Base-by-base conservation (phyloP, 2,329 filamentous ascomycete genomes). In the Epichloe amarillans region DNA sequence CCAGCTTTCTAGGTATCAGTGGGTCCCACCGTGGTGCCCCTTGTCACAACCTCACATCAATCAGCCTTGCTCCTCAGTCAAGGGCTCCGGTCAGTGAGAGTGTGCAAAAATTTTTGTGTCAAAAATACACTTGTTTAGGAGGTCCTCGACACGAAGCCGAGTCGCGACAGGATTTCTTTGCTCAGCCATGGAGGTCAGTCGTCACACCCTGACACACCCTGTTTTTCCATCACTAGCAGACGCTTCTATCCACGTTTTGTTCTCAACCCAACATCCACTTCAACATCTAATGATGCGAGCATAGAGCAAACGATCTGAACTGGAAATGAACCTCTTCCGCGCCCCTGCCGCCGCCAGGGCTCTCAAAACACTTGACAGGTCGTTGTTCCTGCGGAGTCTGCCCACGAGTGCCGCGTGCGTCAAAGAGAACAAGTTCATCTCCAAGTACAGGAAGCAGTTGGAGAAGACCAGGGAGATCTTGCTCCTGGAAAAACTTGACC, bases 371-470 rank as follows among this genome's bases (percentile, higher is more conserved):
- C 80, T 98, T 56, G 90, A 98, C 70, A 83, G 87, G 57, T 76
- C 83, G 15, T 83, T 94, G 56, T 97, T 97, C 71, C 74, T 79
- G 49, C 88, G 84, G 65, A 86, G 76, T 1, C 71, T 95, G 50
- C 82, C 84, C 23, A 73, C 91, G 23, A 79, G 88, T 8, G 90
- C 89, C 3, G 91, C 89, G 6, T 79, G 84, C 38, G 73, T 97
- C 43, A 77, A 80, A 56, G 85, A 93, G 62, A 78, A 78, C 54
- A 84, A 80, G 58, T 79, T 88, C 59, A 88, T 97, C 51, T 77
- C 83, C 23, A 77, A 74, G 56, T 83, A 86, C 64, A 79, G 86
- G 55, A 80, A 80, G 58, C 72, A 78, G 42, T 71, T 96, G 33
- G 70, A 78, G 30, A 76, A 74, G 56, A 83, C 77, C 53, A 74